Evolutionary conservation across 73 alveolate genomes (phyloP).

Genomic region (Blepharisma stoltei): DNA sequence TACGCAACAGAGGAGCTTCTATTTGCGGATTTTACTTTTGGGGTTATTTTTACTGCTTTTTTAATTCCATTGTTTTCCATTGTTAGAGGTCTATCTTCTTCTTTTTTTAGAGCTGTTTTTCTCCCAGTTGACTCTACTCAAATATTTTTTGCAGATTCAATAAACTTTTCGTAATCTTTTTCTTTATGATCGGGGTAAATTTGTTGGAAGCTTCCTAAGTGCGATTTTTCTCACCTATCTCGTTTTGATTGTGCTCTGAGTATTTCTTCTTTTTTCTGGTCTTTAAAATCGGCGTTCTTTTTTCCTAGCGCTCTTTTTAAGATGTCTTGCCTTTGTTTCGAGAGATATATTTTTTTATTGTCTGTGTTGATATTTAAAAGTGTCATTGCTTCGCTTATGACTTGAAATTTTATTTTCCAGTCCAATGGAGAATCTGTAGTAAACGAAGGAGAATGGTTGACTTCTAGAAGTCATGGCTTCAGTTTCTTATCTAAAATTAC

Average conservation of each 20-base stretch:
- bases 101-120: not conserved
- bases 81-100: not conserved
- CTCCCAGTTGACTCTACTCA: slow-evolving; percentile 23
- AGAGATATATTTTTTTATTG: slow-evolving; percentile 51
- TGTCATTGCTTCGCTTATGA: slow-evolving; percentile 53
- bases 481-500: slow-evolving; percentile 48
- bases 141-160: slow-evolving; percentile 14
- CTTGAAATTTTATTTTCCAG: slow-evolving; percentile 51
- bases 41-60: no score
- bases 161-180: not conserved
- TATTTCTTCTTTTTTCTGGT: slow-evolving; percentile 34
- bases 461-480: slow-evolving; percentile 74
- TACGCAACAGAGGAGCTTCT: no score
- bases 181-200: slow-evolving; percentile 34
- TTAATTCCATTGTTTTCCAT: no score
- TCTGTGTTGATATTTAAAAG: slow-evolving; percentile 52
- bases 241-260: slow-evolving; percentile 33
- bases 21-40: no score
- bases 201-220: slow-evolving; percentile 50
- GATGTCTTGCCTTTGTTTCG: slow-evolving; percentile 40
- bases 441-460: slow-evolving; percentile 74
- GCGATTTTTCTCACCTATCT: slow-evolving; percentile 50
- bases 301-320: slow-evolving; percentile 42
- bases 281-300: slow-evolving; percentile 30
- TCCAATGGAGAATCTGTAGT: slow-evolving; percentile 74